Conservation (phyloP, 2,329 filamentous ascomycete species). For the Didymella keratinophila region DNA sequence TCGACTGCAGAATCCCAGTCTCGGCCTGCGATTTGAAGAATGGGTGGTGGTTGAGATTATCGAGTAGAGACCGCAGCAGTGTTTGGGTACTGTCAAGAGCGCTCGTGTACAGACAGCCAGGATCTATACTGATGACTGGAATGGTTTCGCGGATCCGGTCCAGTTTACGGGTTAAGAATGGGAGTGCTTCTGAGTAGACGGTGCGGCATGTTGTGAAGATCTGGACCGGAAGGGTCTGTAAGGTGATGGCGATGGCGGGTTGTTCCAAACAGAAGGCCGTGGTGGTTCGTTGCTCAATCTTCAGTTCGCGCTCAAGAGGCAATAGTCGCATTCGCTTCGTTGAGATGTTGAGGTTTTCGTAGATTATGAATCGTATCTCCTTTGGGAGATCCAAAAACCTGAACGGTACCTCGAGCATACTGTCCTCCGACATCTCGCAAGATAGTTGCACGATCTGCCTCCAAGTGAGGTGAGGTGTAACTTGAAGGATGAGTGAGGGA, state of each 20-base stretch:
- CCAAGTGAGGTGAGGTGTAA: not conserved
- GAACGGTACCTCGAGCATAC: conserved; percentile 6
- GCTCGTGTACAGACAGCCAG: conserved; percentile 6
- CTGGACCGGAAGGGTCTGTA: conserved; percentile 12
- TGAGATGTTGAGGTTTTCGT: conserved; percentile 13
- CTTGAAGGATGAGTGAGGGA: not conserved
- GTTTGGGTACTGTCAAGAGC: not conserved
- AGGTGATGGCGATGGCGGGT: conserved; percentile 4
- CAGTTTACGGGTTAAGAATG: conserved; percentile 9
- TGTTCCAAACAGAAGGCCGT: not conserved
- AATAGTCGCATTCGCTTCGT: conserved; percentile 2
- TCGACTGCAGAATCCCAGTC: not conserved
- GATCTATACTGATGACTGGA: conserved; percentile 4
- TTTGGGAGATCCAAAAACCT: conserved; percentile 21
- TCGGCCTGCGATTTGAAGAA: not conserved
- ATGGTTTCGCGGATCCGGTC: not conserved
- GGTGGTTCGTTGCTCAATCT: not conserved
- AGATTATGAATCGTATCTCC: conserved; percentile 21
- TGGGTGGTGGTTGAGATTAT: not conserved
- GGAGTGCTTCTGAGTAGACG: conserved; percentile 9
- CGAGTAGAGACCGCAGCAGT: conserved; percentile 1
- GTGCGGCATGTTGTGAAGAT: conserved; percentile 16
- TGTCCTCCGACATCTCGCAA: not conserved
- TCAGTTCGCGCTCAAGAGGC: not conserved
- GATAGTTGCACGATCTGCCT: not conserved